Conservation (phyloP, 73 alveolate species). For the Paramecium primaurelia region DNA sequence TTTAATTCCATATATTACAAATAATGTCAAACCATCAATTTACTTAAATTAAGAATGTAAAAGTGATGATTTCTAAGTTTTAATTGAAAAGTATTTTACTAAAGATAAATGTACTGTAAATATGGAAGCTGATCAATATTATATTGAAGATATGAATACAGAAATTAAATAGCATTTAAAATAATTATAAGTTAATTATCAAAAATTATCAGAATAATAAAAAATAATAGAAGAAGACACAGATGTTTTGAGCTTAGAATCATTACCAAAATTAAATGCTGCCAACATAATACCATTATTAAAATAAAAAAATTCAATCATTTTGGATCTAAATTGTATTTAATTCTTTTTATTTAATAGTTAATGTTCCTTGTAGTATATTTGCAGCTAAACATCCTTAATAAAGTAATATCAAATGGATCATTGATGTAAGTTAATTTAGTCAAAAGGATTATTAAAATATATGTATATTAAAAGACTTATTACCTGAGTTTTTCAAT, state of each 20-base stretch:
- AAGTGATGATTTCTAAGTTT: background rate
- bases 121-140: background rate
- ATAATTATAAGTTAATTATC: background rate
- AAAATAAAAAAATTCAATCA: background rate
- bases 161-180: background rate
- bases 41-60: background rate
- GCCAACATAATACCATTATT: background rate
- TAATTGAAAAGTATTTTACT: background rate
- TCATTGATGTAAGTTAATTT: background rate
- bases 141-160: background rate
- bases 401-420: background rate
- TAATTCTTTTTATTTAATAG: background rate
- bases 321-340: background rate
- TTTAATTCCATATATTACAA: background rate
- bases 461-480: background rate
- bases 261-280: constrained; percentile 4
- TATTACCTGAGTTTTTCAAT: background rate
- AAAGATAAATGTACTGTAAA: background rate
- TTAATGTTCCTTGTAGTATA: background rate
- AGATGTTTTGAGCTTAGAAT: background rate
- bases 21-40: background rate
- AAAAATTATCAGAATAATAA: background rate
- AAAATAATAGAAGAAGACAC: background rate
- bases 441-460: background rate
- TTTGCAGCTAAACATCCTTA: background rate